Percentiles rank a stretch among this genome's conserved stretches.
Evolutionary conservation across 2,329 filamentous ascomycete species (phyloP).

Genomic region (Fusarium falciforme): DNA sequence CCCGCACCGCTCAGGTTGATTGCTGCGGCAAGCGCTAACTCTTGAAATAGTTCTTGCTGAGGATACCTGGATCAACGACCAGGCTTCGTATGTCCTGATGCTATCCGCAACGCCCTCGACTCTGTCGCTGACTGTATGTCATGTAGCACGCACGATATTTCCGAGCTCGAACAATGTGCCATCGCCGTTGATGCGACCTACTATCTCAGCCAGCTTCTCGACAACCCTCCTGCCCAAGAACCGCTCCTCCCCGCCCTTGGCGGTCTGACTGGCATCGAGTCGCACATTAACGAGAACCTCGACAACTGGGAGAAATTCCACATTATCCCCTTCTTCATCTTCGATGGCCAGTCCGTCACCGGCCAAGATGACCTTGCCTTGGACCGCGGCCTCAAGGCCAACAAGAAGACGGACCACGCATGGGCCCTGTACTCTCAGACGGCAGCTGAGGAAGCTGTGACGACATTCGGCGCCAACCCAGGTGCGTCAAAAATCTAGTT

Average conservation of each 20-base stretch:
- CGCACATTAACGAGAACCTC: slow-evolving; percentile 81
- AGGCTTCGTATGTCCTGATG: slow-evolving; percentile 49
- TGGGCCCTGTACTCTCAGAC: slow-evolving; percentile 90
- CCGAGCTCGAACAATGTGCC: slow-evolving; percentile 77
- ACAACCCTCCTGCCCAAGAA: slow-evolving; percentile 78
- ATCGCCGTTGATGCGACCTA: slow-evolving; percentile 91
- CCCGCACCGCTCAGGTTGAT: background rate
- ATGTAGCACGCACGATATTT: slow-evolving; percentile 69
- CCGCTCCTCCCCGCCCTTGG: slow-evolving; percentile 91
- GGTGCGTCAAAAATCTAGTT: slow-evolving; percentile 60
- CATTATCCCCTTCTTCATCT: slow-evolving; percentile 88
- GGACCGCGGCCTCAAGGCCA: slow-evolving; percentile 72
- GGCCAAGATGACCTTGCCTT: slow-evolving; percentile 79
- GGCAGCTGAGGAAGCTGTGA: slow-evolving; percentile 82
- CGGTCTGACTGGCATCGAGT: slow-evolving; percentile 83
- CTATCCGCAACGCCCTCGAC: slow-evolving; percentile 4
- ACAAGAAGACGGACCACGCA: slow-evolving; percentile 78
- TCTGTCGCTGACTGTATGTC: slow-evolving; percentile 37
- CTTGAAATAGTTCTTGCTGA: slow-evolving; percentile 49
- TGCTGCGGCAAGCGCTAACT: slow-evolving; percentile 33
- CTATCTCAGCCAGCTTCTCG: slow-evolving; percentile 84
- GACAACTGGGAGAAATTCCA: slow-evolving; percentile 75
- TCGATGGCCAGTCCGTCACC: slow-evolving; percentile 85
- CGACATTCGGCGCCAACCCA: slow-evolving; percentile 82
- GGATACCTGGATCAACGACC: slow-evolving; percentile 54